Evolutionary conservation across 371 early-diverging fungal genomes (phyloP).

Genomic region (Mortierella sp.): DNA sequence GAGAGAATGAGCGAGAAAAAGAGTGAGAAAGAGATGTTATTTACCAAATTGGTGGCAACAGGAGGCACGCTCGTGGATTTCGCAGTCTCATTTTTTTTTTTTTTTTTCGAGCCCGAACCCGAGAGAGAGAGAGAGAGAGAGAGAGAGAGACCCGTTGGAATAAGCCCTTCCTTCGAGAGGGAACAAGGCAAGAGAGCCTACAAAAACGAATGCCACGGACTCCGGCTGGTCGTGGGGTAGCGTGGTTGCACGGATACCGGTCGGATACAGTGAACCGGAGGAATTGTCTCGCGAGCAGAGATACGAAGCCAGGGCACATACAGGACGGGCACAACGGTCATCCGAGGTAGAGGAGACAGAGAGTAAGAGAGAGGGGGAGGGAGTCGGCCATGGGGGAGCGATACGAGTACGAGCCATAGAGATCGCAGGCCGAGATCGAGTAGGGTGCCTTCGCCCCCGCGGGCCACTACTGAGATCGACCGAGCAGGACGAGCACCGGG

Average conservation of each 20-base stretch:
- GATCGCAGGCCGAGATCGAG: conserved; percentile 31
- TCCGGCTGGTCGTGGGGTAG: too few relatives aligned
- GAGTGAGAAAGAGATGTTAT: neutral
- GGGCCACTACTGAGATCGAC: conserved; percentile 34
- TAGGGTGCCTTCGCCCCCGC: neutral
- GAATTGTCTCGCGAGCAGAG: too few relatives aligned
- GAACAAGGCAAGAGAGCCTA: too few relatives aligned
- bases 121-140: too few relatives aligned
- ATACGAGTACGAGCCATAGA: conserved; percentile 22
- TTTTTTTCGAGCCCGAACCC: conserved; percentile 29
- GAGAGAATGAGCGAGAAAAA: conserved; percentile 2
- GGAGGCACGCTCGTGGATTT: neutral
- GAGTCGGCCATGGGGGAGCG: neutral
- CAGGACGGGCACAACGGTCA: too few relatives aligned
- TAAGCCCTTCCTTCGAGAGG: too few relatives aligned
- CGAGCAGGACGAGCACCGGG: conserved; percentile 16
- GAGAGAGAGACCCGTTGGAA: too few relatives aligned
- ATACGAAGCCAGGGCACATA: too few relatives aligned
- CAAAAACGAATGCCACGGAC: too few relatives aligned
- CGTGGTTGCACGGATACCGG: too few relatives aligned
- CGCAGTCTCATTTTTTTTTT: conserved; percentile 9
- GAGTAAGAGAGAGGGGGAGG: conserved; percentile 4
- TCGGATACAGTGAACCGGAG: too few relatives aligned
- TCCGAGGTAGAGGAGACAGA: neutral
- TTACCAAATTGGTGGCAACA: neutral